Evolutionary conservation across 2,329 filamentous ascomycete genomes (phyloP), one percentile per base, ranked within the genome.

Genomic region (Leptosphaerulina australis): DNA sequence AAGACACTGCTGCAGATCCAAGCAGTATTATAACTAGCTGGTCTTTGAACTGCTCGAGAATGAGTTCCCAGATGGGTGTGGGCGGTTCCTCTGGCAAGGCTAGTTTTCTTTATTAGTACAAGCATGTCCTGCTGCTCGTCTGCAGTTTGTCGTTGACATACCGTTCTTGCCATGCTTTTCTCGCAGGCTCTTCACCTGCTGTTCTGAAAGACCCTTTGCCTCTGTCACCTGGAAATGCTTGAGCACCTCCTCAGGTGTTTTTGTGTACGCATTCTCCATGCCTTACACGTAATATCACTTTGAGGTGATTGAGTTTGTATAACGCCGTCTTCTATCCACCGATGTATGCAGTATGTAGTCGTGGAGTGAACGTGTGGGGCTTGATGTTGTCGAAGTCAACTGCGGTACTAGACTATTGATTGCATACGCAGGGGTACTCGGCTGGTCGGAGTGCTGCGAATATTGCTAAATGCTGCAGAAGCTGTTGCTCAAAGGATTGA

Each of bases 21-120:
- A 99, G 83, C 17, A 99, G 82, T 64, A 99, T 99, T 44, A 99
- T 83, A 62, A 99, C 94, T 37, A 99, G 85, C 76, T 99, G 94
- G 72, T 99, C 94, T 77, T 99, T 97, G 83, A 99, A 99, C 74
- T 99, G 94, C 77, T 99, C 94, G 51, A 99, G 83, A 47, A 99
- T 90, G 57, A 99, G 86, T 76, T 97, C 85, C 94, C 93, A 99
- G 37, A 99, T 74, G 29, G 94, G 94, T 24, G 94, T 99, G 3
- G 94, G 91, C 44, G 94, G 94, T 60, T 99, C 94, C 78, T 99
- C 94, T 35, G 85, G 83, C 47, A 90, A 80, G 48, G 86, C 86
- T 90, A 56, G 15, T 35, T 22, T 20, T 3, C 11, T 28, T n/a
- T 18, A 49, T 38, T 17, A 52, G 46, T 28, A 39, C 35, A 14